Evolutionary conservation across 768 basidiomycete genomes (phyloP), one percentile per base, ranked within the genome.

Genomic region (Piloderma croceum): DNA sequence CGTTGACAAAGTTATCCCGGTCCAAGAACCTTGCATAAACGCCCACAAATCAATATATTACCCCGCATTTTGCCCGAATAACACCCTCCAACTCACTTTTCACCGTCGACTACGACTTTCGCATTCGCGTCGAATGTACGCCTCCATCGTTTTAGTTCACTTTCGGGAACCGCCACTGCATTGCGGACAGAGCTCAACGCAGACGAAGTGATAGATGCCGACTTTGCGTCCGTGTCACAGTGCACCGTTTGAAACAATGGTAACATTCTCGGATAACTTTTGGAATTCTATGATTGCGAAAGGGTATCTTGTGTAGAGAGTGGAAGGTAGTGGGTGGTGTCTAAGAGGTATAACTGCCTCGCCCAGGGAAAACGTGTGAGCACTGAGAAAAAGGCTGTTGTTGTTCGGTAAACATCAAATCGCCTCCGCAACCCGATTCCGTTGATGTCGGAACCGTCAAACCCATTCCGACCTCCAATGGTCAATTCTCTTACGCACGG

Each of bases 1-100:
- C 93, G 59, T 90, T 89, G 51, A 98, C 85, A 63, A 99, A 99
- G 53, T 81, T 81, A 22, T 91, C 83, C 24, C 74, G 68, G 64
- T 90, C 86, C 34, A 99, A 73, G 59, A 79, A 94, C 63, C 93
- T 97, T 50, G 21, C 44, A 27, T 59, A 41, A 21, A 9, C 7
- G 21, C 36, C 48, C 39, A 11, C 20, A 41, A 22, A n/a, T n/a
- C n/a, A n/a, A n/a, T n/a, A n/a, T n/a, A n/a, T n/a, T n/a, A n/a
- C n/a, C n/a, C n/a, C n/a, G n/a, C 51, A 51, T 60, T 48, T 48
- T 52, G 48, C 46, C 37, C 25, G 48, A 22, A 31, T n/a, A 44
- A 35, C 45, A 39, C 24, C 19, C 6, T 18, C 43, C 13, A 18
- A 71, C 81, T 63, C 63, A 93, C 92, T 83, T 90, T 63, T 91